phyloP scores from a whole-genome alignment of 306 rosid species.

The Mimosa pudica region DNA sequence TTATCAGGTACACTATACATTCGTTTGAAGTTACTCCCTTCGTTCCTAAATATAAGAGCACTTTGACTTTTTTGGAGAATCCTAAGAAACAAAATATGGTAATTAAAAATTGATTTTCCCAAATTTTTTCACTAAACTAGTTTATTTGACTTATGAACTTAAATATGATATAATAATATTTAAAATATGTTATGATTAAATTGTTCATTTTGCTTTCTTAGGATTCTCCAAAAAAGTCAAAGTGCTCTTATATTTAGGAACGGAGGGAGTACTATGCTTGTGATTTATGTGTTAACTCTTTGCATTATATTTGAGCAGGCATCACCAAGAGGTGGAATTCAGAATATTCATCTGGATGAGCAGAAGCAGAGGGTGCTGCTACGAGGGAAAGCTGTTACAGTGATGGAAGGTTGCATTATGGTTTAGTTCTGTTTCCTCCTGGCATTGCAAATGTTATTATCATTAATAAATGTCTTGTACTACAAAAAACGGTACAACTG shows the following conservation, averaged over 20 bases:
- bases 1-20: slow-evolving; percentile 52
- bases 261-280: background rate
- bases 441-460: background rate
- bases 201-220: too few species aligned
- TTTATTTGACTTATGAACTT: too few species aligned
- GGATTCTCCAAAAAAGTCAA: too few species aligned
- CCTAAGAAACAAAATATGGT: too few species aligned
- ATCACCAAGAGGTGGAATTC: slow-evolving; percentile 71
- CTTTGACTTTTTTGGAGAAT: too few species aligned
- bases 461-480: background rate
- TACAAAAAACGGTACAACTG: background rate
- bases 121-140: too few species aligned
- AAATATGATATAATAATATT: too few species aligned
- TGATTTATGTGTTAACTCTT: background rate
- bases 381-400: slow-evolving; percentile 73
- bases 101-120: too few species aligned
- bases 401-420: slow-evolving; percentile 68
- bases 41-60: too few species aligned
- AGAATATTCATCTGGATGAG: slow-evolving; percentile 60
- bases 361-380: slow-evolving; percentile 63
- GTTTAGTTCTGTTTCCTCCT: slow-evolving; percentile 39
- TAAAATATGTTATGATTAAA: too few species aligned
- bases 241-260: too few species aligned
- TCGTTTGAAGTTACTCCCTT: background rate
- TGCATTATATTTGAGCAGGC: slow-evolving; percentile 52